These are phyloP conservation scores for Neohortaea acidophila DNA, from an alignment of 495 filamentous ascomycete species.

Conservation along the genomic window DNA sequence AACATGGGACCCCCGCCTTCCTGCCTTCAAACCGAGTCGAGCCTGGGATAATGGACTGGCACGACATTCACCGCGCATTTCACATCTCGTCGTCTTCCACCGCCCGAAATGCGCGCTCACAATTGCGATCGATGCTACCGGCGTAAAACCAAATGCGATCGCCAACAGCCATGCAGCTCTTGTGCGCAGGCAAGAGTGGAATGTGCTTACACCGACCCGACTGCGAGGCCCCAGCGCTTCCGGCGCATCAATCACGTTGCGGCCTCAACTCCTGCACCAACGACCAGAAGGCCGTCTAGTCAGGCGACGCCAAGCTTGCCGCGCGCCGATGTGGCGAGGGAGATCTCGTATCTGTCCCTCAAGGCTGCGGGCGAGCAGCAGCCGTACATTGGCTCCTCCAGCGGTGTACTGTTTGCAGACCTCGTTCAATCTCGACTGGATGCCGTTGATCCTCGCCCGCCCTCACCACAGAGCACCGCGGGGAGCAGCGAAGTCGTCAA, in stretches of 20 bases:
- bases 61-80: too few relatives aligned
- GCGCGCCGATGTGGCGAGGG: slow-evolving; percentile 4
- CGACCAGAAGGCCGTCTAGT: background rate
- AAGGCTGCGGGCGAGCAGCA: slow-evolving; percentile 9
- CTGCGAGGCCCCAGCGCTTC: slow-evolving; percentile 3
- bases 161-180: slow-evolving; percentile 4
- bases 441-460: too few relatives aligned
- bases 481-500: too few relatives aligned
- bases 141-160: slow-evolving; percentile 10
- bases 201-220: slow-evolving; percentile 7
- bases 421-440: slow-evolving; percentile 4
- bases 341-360: slow-evolving; percentile 5
- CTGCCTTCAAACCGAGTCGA: too few relatives aligned
- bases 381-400: slow-evolving; percentile 11
- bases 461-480: too few relatives aligned
- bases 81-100: too few relatives aligned
- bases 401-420: slow-evolving; percentile 8
- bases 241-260: background rate
- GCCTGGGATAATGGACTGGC: too few relatives aligned
- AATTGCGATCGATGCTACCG: slow-evolving; percentile 9
- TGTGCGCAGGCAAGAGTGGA: slow-evolving; percentile 4
- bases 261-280: background rate
- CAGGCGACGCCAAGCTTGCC: slow-evolving; percentile 1
- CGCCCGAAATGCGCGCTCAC: background rate
- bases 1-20: too few relatives aligned